Evolutionary conservation across 495 filamentous ascomycete genomes (phyloP).

Genomic region (Aspergillus heteromorphus): DNA sequence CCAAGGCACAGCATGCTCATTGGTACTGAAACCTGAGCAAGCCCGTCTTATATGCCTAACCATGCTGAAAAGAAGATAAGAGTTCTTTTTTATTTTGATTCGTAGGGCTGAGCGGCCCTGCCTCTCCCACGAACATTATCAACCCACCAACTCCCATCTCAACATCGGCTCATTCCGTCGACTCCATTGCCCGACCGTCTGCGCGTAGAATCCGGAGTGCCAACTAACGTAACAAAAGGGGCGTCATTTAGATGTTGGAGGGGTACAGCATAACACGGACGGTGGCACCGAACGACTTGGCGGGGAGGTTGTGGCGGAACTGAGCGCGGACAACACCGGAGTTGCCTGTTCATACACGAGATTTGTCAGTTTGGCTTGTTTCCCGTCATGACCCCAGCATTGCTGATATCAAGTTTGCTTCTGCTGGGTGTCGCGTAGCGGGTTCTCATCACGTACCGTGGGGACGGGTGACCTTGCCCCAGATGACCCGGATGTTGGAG

Average conservation of each 20-base stretch:
- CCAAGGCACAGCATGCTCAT: slow-evolving; percentile 28
- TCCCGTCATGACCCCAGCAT: neutral
- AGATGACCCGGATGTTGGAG: slow-evolving; percentile 97
- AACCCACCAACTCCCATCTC: slow-evolving; percentile 44
- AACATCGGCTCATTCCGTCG: slow-evolving; percentile 40
- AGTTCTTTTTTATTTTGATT: slow-evolving; percentile 36
- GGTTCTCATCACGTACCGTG: slow-evolving; percentile 63
- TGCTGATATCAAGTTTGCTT: neutral
- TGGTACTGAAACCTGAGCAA: slow-evolving; percentile 15
- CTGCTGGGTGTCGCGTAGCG: neutral
- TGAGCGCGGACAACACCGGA: slow-evolving; percentile 93
- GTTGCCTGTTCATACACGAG: slow-evolving; percentile 59
- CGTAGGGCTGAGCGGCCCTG: slow-evolving; percentile 44
- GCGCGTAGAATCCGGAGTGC: slow-evolving; percentile 39
- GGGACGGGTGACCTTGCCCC: slow-evolving; percentile 94
- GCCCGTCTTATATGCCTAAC: slow-evolving; percentile 18
- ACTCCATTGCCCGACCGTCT: slow-evolving; percentile 41
- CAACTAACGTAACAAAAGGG: slow-evolving; percentile 35
- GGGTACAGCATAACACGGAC: slow-evolving; percentile 99
- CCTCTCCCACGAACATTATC: slow-evolving; percentile 44
- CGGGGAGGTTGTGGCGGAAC: slow-evolving; percentile 90
- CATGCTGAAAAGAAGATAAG: slow-evolving; percentile 24
- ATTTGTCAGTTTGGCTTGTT: slow-evolving; percentile 7
- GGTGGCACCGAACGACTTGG: slow-evolving; percentile 92
- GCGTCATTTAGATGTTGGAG: slow-evolving; percentile 49